phyloP scores from a whole-genome alignment of 495 filamentous ascomycete genomes.

The Daldinia childiae region DNA sequence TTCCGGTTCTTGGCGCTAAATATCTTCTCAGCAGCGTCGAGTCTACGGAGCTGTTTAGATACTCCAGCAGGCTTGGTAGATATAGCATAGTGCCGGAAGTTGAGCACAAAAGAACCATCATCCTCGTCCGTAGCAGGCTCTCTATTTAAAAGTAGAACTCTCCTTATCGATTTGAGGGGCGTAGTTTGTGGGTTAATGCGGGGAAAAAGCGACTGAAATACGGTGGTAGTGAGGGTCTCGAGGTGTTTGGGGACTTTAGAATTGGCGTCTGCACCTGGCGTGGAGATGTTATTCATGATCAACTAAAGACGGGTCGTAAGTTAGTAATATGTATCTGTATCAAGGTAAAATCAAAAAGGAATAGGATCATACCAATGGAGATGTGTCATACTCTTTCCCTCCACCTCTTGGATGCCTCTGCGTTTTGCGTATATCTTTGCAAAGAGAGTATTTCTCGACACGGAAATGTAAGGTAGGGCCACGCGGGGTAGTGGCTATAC shows the following conservation, averaged over 20 bases:
- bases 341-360: neutral
- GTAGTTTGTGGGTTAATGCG: conserved; percentile 93
- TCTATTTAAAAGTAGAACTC: conserved; percentile 89
- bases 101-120: conserved; percentile 81
- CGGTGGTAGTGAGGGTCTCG: conserved; percentile 89
- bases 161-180: conserved; percentile 85
- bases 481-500: conserved; percentile 86
- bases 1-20: conserved; percentile 68
- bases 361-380: conserved; percentile 70
- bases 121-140: conserved; percentile 65
- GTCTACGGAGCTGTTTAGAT: conserved; percentile 79
- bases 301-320: conserved; percentile 59
- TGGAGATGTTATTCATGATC: conserved; percentile 98
- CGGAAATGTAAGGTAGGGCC: conserved; percentile 94
- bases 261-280: conserved; percentile 70
- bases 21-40: conserved; percentile 87
- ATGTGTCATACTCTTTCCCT: conserved; percentile 81
- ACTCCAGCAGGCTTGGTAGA: conserved; percentile 85
- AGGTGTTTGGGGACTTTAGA: conserved; percentile 80
- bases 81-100: conserved; percentile 94
- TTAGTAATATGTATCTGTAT: conserved; percentile 21
- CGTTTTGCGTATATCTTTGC: conserved; percentile 84
- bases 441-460: conserved; percentile 95
- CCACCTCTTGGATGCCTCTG: conserved; percentile 82
- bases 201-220: conserved; percentile 97